Base-by-base conservation (phyloP, 192 early-diverging fungal genomes). In the Rhizophagus prolifer region DNA sequence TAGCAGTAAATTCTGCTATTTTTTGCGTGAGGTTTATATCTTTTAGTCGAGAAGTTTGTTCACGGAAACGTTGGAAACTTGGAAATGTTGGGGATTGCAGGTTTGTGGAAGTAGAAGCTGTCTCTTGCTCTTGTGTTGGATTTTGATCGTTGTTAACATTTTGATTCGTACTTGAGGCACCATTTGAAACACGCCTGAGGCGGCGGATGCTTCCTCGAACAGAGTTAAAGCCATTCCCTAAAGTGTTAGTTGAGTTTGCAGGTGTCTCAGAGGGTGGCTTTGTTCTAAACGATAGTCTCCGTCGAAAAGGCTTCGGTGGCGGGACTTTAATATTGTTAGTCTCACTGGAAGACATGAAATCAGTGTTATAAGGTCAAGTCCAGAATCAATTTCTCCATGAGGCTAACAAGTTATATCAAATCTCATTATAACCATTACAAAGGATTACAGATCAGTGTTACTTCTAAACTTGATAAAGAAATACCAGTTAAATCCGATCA, bases 281-380 rank as follows among this genome's bases (percentile, higher is more conserved):
- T 38, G 26, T 58, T 31, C n/a, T 16, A 50, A 50, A 50, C 58
- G 70, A 71, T 9, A 71, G 44, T 8, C 46, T 46, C 47, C 70
- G 70, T 26, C 44, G 23, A 30, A 71, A 50, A 14, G 70, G 70
- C 44, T 71, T 71, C 4, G 46, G 25, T 54, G 70, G 70, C 44
- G 44, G 44, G 9, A 23, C 46, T 71, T 71, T 58, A 50, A 12
- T 47, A 31, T 28, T 54, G 23, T 71, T 71, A 38, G 44, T 50
- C 36, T 71, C 70, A 44, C 54, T 54, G 12, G 70, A 71, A 71
- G 70, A 71, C 70, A 71, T 71, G 4, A 50, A 71, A 67, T 54
- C 50, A 21, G 50, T 54, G 50, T 54, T 54, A 54, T 54, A 54
- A 54, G 50, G 50, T 54, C 50, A 54, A 54, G 50, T 54, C 50